Evolutionary conservation across 2,329 filamentous ascomycete species (phyloP).

Genomic region (Pyricularia pennisetigena): DNA sequence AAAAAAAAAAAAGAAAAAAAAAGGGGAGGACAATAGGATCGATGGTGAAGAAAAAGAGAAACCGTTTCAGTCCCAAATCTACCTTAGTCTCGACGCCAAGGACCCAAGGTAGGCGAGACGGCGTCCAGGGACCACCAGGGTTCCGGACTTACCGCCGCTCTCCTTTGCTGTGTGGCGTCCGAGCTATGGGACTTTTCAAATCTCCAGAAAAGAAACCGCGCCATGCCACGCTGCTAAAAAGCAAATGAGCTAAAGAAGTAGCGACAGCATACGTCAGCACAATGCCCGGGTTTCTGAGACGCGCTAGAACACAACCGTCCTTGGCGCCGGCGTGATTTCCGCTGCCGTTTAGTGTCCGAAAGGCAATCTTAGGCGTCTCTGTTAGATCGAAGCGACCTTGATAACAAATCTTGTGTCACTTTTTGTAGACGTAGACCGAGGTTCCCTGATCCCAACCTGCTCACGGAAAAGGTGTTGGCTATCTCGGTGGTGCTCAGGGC

Average conservation of each 20-base stretch:
- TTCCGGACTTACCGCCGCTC: not conserved
- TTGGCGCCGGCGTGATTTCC: not conserved
- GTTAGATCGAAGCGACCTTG: too few species aligned
- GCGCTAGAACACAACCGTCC: not conserved
- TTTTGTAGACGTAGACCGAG: too few species aligned
- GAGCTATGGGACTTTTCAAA: not conserved
- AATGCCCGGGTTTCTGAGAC: not conserved
- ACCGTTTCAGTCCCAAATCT: not conserved
- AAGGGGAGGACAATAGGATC: not conserved
- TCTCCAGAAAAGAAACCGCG: not conserved
- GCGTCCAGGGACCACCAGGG: not conserved
- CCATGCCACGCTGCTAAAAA: not conserved
- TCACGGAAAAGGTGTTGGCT: too few species aligned
- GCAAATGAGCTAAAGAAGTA: not conserved
- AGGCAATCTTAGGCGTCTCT: not conserved
- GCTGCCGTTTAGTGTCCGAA: not conserved
- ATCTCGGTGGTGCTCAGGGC: not conserved
- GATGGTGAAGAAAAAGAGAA: not conserved
- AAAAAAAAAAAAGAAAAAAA: not conserved
- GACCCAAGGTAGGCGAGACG: not conserved
- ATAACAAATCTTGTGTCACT: too few species aligned
- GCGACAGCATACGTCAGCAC: not conserved
- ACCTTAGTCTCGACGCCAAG: not conserved
- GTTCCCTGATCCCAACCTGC: too few species aligned
- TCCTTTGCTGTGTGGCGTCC: not conserved